These are phyloP conservation scores for Penstemon eatonii DNA, from an alignment of 257 asterid species.

Conservation along the genomic window DNA sequence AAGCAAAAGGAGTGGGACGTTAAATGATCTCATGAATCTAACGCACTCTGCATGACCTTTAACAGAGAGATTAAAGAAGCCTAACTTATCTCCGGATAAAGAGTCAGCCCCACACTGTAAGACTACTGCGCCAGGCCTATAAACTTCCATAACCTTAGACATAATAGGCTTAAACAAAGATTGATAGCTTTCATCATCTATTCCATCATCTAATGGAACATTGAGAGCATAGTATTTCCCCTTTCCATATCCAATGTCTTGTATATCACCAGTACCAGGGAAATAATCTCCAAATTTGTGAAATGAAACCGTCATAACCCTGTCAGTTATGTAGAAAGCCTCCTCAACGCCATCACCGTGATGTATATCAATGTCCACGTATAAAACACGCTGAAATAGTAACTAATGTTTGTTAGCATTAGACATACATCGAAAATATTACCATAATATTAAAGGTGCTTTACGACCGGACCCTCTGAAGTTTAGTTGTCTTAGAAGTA, in stretches of 20 bases:
- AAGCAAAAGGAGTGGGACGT: conserved; percentile 43
- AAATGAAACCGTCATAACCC: conserved; percentile 55
- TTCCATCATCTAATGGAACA: conserved; percentile 49
- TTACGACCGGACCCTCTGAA: not conserved
- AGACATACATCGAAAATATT: not conserved
- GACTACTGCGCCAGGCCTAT: conserved; percentile 52
- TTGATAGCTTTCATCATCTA: conserved; percentile 42
- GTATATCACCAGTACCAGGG: conserved; percentile 51
- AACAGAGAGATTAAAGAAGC: conserved; percentile 48
- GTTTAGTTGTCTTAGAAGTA: no score
- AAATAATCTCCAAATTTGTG: conserved; percentile 48
- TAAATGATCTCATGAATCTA: conserved; percentile 48
- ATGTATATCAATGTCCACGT: conserved; percentile 52
- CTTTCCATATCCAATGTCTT: conserved; percentile 34
- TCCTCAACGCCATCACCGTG: conserved; percentile 36
- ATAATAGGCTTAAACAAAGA: conserved; percentile 45
- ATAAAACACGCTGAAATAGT: conserved; percentile 51
- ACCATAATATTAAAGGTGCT: not conserved
- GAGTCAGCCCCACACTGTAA: conserved; percentile 58
- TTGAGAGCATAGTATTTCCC: conserved; percentile 54
- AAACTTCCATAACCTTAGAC: conserved; percentile 48
- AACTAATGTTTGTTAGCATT: not conserved
- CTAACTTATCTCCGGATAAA: conserved; percentile 47
- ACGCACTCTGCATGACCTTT: conserved; percentile 52
- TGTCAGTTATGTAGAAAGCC: conserved; percentile 47